Conservation (phyloP, 2,329 filamentous ascomycete genomes). For the Pseudogymnoascus sp. region DNA sequence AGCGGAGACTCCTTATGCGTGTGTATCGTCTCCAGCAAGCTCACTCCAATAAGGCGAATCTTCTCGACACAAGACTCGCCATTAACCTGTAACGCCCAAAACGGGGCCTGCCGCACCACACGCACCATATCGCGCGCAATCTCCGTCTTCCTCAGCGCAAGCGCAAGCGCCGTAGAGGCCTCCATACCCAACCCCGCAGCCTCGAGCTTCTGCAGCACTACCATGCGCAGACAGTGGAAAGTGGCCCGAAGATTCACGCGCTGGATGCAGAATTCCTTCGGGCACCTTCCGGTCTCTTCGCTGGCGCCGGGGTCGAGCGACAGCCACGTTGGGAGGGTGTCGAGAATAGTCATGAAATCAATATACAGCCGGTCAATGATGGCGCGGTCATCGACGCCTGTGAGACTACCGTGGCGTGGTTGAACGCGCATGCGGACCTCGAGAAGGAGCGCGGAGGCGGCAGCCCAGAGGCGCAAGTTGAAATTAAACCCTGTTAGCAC, state of each 20-base stretch:
- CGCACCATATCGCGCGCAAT: constrained; percentile 37
- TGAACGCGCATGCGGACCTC: constrained; percentile 26
- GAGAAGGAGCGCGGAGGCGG: constrained; percentile 34
- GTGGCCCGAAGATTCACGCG: constrained; percentile 36
- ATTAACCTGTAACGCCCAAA: constrained; percentile 36
- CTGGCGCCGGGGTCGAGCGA: constrained; percentile 21
- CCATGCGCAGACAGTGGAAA: constrained; percentile 36
- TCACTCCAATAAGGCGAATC: constrained; percentile 34
- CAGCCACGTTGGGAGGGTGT: constrained; percentile 33
- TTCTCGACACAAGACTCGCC: constrained; percentile 37
- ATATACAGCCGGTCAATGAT: constrained; percentile 32
- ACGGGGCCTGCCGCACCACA: constrained; percentile 35
- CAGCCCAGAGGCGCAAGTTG: constrained; percentile 35
- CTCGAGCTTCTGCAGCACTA: constrained; percentile 28
- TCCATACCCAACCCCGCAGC: not conserved
- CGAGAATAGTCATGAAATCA: constrained; percentile 35
- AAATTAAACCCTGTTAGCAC: constrained; percentile 37
- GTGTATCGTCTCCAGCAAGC: constrained; percentile 34
- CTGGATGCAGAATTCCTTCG: constrained; percentile 28
- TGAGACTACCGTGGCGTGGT: constrained; percentile 11
- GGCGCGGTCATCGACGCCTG: not conserved
- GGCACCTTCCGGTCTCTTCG: constrained; percentile 12
- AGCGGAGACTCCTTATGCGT: constrained; percentile 32
- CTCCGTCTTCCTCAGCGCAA: constrained; percentile 31
- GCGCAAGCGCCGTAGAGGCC: constrained; percentile 12